Conservation (phyloP, 2,329 filamentous ascomycete species). For the Cryphonectria carpinicola region DNA sequence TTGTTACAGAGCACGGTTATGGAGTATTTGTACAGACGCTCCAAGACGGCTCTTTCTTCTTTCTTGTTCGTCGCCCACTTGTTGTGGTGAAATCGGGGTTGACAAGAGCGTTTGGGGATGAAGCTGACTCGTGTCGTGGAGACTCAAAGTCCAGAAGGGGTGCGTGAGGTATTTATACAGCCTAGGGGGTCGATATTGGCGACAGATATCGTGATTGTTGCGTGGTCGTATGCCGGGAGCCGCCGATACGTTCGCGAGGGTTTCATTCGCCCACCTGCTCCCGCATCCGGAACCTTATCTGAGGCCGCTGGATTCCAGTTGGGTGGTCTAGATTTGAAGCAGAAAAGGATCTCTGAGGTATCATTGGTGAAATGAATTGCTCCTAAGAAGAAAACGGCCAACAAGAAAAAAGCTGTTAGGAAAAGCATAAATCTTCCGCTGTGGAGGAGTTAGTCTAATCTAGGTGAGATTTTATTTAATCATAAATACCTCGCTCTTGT, state of each 20-base stretch:
- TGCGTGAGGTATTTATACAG: constrained; percentile 8
- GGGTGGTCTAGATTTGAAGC: not conserved
- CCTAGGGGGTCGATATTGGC: not conserved
- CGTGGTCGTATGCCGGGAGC: constrained; percentile 15
- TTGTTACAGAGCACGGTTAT: constrained; percentile 7
- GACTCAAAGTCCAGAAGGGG: not conserved
- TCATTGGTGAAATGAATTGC: not conserved
- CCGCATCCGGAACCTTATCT: not conserved
- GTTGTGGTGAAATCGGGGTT: not conserved
- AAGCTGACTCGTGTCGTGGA: not conserved
- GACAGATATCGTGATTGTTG: constrained; percentile 18
- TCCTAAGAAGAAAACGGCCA: not conserved
- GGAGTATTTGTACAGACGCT: not conserved
- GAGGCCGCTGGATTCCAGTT: not conserved
- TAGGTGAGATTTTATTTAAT: not conserved
- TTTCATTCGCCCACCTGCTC: not conserved
- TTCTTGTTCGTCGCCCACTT: constrained; percentile 5
- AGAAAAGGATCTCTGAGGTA: not conserved
- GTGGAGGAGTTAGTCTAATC: not conserved
- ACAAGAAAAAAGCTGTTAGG: not conserved
- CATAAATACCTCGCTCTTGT: constrained; percentile 1
- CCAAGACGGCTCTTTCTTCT: not conserved
- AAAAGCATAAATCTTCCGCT: not conserved
- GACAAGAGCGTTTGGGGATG: not conserved
- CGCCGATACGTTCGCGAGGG: constrained; percentile 1